A percentile compares a stretch with the other conserved stretches of the same genome.
phyloP scores from a whole-genome alignment of 208 protist species.

The Crithidia acanthocephali region DNA sequence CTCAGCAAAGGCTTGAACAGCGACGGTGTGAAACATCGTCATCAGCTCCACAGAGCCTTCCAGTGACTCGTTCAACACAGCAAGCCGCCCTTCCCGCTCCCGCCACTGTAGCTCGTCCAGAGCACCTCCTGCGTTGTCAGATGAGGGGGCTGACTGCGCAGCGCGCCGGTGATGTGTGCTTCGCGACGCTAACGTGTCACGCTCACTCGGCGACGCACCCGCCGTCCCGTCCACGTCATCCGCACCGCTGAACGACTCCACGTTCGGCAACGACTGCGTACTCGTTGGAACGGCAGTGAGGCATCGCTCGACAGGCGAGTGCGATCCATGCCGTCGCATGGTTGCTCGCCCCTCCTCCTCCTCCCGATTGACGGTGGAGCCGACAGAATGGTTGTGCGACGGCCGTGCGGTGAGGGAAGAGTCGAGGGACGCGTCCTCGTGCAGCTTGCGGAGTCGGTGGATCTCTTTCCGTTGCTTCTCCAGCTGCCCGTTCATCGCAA shows the following conservation, averaged over 20 bases:
- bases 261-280: constrained; percentile 25
- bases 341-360: constrained; percentile 23
- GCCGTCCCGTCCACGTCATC: constrained; percentile 10
- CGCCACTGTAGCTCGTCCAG: constrained; percentile 13
- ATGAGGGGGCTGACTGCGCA: background rate
- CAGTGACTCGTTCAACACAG: constrained; percentile 14
- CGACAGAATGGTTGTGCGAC: constrained; percentile 26
- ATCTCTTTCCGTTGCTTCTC: constrained; percentile 69
- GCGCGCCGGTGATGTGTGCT: background rate
- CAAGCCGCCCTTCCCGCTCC: constrained; percentile 9
- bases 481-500: constrained; percentile 74
- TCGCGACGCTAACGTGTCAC: constrained; percentile 3
- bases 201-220: background rate
- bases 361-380: constrained; percentile 16
- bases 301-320: constrained; percentile 25
- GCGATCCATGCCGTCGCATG: constrained; percentile 13
- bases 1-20: constrained; percentile 4
- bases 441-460: constrained; percentile 40
- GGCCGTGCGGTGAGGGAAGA: constrained; percentile 30
- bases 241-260: constrained; percentile 7
- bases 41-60: constrained; percentile 13
- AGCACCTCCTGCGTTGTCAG: background rate
- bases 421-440: constrained; percentile 31
- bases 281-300: constrained; percentile 31
- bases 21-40: background rate